A percentile compares a stretch with the other conserved stretches of the same genome.
Evolutionary conservation across 2,329 filamentous ascomycete genomes (phyloP).

Genomic region (Chaetomium sp.): DNA sequence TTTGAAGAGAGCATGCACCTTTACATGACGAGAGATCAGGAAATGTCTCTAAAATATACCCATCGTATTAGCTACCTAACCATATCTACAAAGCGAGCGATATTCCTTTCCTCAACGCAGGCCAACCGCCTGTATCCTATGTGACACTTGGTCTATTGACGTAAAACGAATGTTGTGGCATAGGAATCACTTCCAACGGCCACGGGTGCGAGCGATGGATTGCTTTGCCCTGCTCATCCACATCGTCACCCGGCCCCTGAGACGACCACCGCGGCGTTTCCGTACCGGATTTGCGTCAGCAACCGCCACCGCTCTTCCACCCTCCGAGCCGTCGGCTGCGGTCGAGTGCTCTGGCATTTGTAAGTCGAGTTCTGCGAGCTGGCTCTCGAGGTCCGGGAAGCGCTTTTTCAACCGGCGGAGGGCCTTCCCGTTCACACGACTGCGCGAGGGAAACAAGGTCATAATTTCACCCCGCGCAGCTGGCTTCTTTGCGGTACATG

Average conservation of each 20-base stretch:
- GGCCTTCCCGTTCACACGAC: conserved; percentile 22
- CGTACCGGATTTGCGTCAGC: background rate
- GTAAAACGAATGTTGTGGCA: background rate
- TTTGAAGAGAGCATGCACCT: background rate
- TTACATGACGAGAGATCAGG: background rate
- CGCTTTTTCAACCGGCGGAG: conserved; percentile 34
- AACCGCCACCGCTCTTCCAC: background rate
- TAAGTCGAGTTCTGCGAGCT: conserved; percentile 28
- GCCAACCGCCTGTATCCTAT: background rate
- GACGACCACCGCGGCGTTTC: conserved; percentile 6
- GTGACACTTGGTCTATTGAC: background rate
- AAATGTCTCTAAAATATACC: conserved; percentile 7
- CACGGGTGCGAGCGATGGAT: conserved; percentile 25
- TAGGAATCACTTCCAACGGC: background rate
- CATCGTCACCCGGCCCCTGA: conserved; percentile 27
- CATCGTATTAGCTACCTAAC: conserved; percentile 8
- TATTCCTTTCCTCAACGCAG: background rate
- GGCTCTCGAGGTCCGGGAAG: conserved; percentile 33
- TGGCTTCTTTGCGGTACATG: background rate
- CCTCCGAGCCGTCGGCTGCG: background rate
- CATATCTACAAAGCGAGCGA: background rate
- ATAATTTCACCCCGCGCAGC: conserved; percentile 22
- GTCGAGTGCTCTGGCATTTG: background rate
- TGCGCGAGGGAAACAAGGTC: conserved; percentile 29
- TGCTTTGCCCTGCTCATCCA: conserved; percentile 30